Conservation (phyloP, 73 alveolate species). For the Paramecium caudatum region DNA sequence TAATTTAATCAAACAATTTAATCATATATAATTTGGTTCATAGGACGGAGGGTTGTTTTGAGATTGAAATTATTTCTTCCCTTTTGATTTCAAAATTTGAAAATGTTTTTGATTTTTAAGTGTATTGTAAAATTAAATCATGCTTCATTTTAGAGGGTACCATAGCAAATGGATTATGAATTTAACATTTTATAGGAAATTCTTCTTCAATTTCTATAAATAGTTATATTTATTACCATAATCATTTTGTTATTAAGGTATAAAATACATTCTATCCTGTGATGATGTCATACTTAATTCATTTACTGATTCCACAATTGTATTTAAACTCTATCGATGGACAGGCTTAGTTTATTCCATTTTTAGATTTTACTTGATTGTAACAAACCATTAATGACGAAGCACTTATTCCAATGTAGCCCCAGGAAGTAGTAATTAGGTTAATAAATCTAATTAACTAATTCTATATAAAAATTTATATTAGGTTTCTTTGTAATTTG, state of each 20-base stretch:
- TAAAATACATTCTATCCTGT: background rate
- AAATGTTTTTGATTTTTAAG: background rate
- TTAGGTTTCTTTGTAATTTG: background rate
- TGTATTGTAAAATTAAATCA: background rate
- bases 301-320: background rate
- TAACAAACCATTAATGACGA: slow-evolving; percentile 16
- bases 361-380: background rate
- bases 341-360: background rate
- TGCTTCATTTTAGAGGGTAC: background rate
- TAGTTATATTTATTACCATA: too few relatives aligned
- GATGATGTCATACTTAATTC: background rate
- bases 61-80: too few relatives aligned
- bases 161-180: background rate
- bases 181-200: background rate
- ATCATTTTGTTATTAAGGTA: too few relatives aligned
- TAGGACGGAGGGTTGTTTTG: too few relatives aligned
- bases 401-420: background rate
- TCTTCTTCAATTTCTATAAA: background rate
- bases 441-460: slow-evolving; percentile 10
- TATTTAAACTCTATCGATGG: background rate
- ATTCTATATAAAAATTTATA: slow-evolving; percentile 11
- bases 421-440: background rate
- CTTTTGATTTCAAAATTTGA: background rate
- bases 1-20: too few relatives aligned
- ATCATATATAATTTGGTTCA: too few relatives aligned